Base-by-base conservation (phyloP, 805 yeast species). In the Dipodascus geniculatus region DNA sequence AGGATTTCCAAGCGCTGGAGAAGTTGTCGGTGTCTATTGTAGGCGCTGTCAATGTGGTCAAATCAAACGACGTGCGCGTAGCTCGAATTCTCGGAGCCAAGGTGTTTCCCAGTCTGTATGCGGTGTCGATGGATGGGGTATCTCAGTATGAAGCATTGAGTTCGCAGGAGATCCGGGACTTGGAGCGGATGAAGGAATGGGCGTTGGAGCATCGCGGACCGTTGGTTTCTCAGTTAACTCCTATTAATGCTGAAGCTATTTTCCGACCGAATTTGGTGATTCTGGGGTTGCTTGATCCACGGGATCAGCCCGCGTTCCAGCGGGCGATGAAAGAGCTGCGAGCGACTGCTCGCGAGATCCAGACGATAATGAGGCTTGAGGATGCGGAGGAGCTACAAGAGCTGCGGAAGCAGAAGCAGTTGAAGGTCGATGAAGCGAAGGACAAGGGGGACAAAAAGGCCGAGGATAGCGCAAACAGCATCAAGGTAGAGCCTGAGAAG, bases 1-100 rank as follows among this genome's bases (percentile, higher is more conserved):
- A 71, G 54, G 75, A 71, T 53, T 70, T 71, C 61, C 64, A 62
- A 31, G 69, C 72, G 1, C 60, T 72, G 47, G 60, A 61, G 52
- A 61, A 63, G 28, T 59, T 70, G 22, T 62, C 71, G 3, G 54
- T 68, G 20, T 58, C 60, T 19, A 57, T 64, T 1, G 56, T 67
- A 14, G 69, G 66, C 17, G 62, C 64, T 23, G 70, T 65, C 6
- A 60, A 59, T 3, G 56, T 68, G 47, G 61, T 55, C 56, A 66
- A 64, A 56, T 57, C 68, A 9, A 57, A 58, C 11, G 59, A 66
- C 17, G 24, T 57, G 16, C 59, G 57, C 33, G 61, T 68, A 38
- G 65, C 63, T 14, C 55, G 61, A 23, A 55, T 60, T 23, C 58
- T 65, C 55, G 55, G 60, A 1, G 66, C 65, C 19, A 58, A 59